Percentiles rank a stretch among this genome's conserved stretches.
Evolutionary conservation across 2,329 filamentous ascomycete genomes (phyloP).

Genomic region (Fusarium sp.): DNA sequence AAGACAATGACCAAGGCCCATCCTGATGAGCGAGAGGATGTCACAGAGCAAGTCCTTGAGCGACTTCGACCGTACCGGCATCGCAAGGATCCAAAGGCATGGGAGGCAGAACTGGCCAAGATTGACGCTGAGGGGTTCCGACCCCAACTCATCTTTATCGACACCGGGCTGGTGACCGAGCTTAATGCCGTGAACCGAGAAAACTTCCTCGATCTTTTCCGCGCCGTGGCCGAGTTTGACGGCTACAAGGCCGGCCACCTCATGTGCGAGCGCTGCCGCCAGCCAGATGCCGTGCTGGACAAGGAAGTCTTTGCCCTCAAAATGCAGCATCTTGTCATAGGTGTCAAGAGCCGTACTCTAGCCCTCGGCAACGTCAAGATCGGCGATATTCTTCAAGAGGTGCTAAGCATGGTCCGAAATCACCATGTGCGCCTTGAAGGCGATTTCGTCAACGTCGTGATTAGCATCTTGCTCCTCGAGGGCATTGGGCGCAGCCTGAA

Average conservation of each 20-base stretch:
- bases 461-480: constrained; percentile 91
- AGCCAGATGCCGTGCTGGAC: constrained; percentile 89
- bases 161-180: constrained; percentile 94
- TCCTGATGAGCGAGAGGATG: constrained; percentile 68
- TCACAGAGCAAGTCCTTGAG: constrained; percentile 86
- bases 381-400: constrained; percentile 90
- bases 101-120: constrained; percentile 76
- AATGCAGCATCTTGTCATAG: constrained; percentile 95
- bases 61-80: constrained; percentile 77
- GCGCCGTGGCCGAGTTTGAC: constrained; percentile 94
- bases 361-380: constrained; percentile 95
- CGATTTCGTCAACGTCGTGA: constrained; percentile 97
- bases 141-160: constrained; percentile 96
- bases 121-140: constrained; percentile 89
- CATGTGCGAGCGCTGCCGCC: constrained; percentile 95
- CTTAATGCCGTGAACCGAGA: constrained; percentile 84
- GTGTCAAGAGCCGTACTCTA: constrained; percentile 89
- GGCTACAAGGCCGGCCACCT: constrained; percentile 93
- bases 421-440: constrained; percentile 96
- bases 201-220: constrained; percentile 97
- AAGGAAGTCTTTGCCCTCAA: constrained; percentile 90
- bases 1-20: constrained; percentile 47
- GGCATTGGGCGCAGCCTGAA: constrained; percentile 91
- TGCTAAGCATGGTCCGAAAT: constrained; percentile 86
- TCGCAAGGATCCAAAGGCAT: constrained; percentile 70